A percentile compares a stretch with the other conserved stretches of the same genome.
These are phyloP conservation scores for Cydonia oblonga DNA, from an alignment of 331 rosid genomes.

Conservation along the genomic window DNA sequence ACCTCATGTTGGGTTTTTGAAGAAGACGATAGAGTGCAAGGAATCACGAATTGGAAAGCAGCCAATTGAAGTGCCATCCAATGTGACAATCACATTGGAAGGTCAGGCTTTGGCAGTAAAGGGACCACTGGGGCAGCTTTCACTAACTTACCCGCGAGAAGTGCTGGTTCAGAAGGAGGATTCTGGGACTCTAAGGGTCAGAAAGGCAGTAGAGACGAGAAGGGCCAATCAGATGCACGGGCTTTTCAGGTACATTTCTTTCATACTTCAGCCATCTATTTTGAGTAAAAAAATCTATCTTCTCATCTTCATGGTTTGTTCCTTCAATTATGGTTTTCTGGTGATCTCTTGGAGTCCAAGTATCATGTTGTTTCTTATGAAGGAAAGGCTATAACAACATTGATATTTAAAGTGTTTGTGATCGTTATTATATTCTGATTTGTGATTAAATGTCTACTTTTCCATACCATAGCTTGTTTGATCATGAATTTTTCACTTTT, in stretches of 20 bases:
- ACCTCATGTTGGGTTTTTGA: constrained; percentile 32
- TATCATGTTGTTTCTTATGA: neutral
- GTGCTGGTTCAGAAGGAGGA: constrained; percentile 57
- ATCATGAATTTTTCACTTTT: neutral
- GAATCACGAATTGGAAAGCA: constrained; percentile 97
- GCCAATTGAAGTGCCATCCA: constrained; percentile 64
- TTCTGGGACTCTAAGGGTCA: constrained; percentile 44
- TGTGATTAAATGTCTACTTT: neutral
- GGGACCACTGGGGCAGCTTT: constrained; percentile 91
- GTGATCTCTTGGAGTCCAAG: neutral
- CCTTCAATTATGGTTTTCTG: neutral
- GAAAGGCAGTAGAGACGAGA: constrained; percentile 79
- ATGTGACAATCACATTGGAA: constrained; percentile 60
- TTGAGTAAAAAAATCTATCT: no score
- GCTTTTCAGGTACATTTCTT: constrained; percentile 65
- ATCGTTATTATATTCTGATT: neutral
- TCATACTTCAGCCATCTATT: constrained; percentile 12
- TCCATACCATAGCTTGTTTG: neutral
- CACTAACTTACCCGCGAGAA: constrained; percentile 74
- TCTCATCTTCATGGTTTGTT: neutral
- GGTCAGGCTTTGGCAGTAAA: constrained; percentile 71
- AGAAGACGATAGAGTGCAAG: constrained; percentile 67
- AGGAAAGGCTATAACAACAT: neutral
- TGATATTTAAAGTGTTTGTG: neutral
- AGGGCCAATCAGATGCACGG: constrained; percentile 97